Percentiles rank a stretch among this genome's conserved stretches.
Conservation (phyloP, 2,329 filamentous ascomycete species). For the Epicoccum sorghinum region DNA sequence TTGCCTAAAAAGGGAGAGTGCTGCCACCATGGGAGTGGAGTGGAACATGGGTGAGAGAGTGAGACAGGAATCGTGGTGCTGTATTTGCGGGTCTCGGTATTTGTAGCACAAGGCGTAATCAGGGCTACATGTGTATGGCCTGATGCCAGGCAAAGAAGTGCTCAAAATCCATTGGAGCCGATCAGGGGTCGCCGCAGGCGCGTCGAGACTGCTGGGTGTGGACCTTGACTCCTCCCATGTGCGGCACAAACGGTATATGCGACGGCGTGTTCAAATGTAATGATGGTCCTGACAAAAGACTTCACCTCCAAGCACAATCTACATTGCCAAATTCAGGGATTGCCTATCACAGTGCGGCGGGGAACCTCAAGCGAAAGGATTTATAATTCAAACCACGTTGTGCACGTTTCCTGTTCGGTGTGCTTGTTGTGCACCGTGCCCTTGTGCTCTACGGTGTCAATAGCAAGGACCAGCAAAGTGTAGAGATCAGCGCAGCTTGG, state of each 20-base stretch:
- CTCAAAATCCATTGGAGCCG: neutral
- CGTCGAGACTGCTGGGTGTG: conserved; percentile 2
- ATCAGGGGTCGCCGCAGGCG: conserved; percentile 7
- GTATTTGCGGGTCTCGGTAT: conserved; percentile 7
- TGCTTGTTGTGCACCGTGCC: conserved; percentile 4
- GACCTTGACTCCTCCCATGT: neutral
- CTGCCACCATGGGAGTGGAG: conserved; percentile 5
- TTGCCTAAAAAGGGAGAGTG: neutral
- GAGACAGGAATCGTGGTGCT: conserved; percentile 14
- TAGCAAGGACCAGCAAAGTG: neutral
- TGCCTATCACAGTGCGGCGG: neutral
- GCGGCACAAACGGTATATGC: conserved; percentile 3
- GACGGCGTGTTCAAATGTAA: conserved; percentile 2
- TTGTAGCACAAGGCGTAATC: neutral
- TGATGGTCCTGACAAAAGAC: conserved; percentile 2
- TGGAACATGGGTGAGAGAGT: neutral
- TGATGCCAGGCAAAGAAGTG: conserved; percentile 2
- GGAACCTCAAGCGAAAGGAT: conserved; percentile 2
- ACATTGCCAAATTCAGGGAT: neutral
- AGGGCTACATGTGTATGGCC: conserved; percentile 9
- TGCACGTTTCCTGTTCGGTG: conserved; percentile 4
- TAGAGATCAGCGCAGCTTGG: conserved; percentile 8
- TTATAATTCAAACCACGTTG: conserved; percentile 11
- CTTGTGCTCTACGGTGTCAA: neutral
- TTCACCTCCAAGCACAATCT: conserved; percentile 1